Evolutionary conservation across 345 rosid genomes (phyloP).

Genomic region (Trapa bicornis): DNA sequence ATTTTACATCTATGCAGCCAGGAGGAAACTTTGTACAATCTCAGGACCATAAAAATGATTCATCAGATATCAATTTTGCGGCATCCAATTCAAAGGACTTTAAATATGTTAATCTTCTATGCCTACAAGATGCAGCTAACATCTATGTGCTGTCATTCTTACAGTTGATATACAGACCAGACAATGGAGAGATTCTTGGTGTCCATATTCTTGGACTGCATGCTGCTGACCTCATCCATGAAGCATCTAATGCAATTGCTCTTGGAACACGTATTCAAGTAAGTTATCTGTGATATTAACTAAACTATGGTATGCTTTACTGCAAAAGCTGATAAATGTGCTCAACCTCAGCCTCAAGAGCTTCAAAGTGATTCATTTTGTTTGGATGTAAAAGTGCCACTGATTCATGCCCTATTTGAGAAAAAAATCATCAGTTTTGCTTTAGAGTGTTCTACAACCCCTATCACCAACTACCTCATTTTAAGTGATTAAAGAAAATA

Average conservation of each 20-base stretch:
- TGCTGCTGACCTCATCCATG: slow-evolving; percentile 98
- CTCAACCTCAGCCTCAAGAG: neutral
- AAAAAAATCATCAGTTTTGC: neutral
- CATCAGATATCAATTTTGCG: neutral
- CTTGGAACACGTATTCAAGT: slow-evolving; percentile 82
- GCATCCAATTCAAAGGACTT: neutral
- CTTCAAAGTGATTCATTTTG: neutral
- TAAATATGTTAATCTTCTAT: neutral
- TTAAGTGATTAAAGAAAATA: neutral
- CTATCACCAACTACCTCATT: neutral
- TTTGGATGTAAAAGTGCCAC: neutral
- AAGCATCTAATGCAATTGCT: slow-evolving; percentile 97
- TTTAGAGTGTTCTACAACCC: neutral
- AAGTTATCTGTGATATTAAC: neutral
- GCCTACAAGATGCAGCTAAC: neutral
- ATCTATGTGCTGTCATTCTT: neutral
- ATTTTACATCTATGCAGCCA: neutral
- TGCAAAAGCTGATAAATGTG: neutral
- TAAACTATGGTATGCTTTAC: neutral
- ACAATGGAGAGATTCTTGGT: slow-evolving; percentile 92
- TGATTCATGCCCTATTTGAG: neutral
- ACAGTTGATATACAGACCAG: slow-evolving; percentile 96
- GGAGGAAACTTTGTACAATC: neutral
- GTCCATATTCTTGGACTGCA: slow-evolving; percentile 96
- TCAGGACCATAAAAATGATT: neutral